Evolutionary conservation across 2,329 filamentous ascomycete species (phyloP).

Genomic region (Allantophomopsis cytisporea): DNA sequence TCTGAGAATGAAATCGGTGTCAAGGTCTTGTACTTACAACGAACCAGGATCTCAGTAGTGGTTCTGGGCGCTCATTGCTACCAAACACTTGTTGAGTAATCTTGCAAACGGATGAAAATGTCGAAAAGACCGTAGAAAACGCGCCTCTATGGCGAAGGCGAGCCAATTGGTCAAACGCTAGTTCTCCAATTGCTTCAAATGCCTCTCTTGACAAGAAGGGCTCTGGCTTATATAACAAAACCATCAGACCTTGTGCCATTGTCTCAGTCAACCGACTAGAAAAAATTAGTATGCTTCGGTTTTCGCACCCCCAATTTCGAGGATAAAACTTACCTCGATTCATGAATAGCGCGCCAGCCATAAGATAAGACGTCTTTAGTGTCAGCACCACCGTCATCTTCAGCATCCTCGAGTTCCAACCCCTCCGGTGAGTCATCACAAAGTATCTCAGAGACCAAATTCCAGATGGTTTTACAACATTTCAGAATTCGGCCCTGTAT

Average conservation of each 20-base stretch:
- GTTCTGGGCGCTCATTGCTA: too few species aligned
- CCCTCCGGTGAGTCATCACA: constrained; percentile 95
- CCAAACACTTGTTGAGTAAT: constrained; percentile 36
- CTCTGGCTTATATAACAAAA: too few species aligned
- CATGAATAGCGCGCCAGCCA: constrained; percentile 89
- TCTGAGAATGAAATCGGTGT: too few species aligned
- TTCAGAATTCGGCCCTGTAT: constrained; percentile 40
- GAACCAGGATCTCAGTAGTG: too few species aligned
- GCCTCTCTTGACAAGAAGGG: constrained; percentile 24
- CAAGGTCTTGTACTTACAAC: too few species aligned
- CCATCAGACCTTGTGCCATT: too few species aligned
- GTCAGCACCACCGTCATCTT: constrained; percentile 55
- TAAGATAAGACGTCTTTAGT: constrained; percentile 89
- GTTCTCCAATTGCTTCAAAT: constrained; percentile 52
- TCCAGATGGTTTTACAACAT: constrained; percentile 62
- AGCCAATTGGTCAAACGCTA: constrained; percentile 73
- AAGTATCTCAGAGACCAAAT: constrained; percentile 58
- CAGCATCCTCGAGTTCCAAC: constrained; percentile 63
- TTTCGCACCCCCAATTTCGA: too few species aligned
- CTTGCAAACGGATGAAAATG: constrained; percentile 71
- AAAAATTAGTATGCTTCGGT: too few species aligned
- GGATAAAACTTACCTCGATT: constrained; percentile 54
- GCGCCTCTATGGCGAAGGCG: constrained; percentile 81
- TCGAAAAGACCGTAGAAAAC: constrained; percentile 84
- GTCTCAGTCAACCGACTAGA: too few species aligned